These are phyloP conservation scores for Sphagnum fallax DNA, from an alignment of 228 moss, liverwort and hornwort genomes.

Conservation along the genomic window DNA sequence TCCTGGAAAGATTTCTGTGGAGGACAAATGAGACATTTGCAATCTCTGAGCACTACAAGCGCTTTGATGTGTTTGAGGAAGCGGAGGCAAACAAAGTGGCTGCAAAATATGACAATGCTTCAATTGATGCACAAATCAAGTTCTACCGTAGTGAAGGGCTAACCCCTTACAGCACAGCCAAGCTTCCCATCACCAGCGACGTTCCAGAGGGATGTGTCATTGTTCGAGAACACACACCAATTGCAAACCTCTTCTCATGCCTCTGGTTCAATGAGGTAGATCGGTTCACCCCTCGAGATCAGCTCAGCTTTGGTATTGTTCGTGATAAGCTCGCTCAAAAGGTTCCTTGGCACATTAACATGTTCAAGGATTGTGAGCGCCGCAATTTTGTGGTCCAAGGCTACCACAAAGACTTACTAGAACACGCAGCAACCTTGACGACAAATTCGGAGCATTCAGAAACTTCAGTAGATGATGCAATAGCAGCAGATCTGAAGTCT, in stretches of 20 bases:
- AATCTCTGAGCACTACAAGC: conserved; percentile 82
- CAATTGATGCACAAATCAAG: conserved; percentile 70
- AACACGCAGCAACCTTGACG: conserved; percentile 23
- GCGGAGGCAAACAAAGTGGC: conserved; percentile 96
- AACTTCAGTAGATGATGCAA: conserved; percentile 9
- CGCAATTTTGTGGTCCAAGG: conserved; percentile 95
- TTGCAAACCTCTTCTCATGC: conserved; percentile 85
- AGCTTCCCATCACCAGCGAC: conserved; percentile 89
- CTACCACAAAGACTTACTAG: conserved; percentile 46
- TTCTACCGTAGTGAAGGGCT: conserved; percentile 76
- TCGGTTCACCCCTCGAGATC: conserved; percentile 92
- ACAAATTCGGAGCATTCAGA: conserved; percentile 2
- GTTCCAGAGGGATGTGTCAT: conserved; percentile 98
- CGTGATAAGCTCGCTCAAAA: conserved; percentile 70
- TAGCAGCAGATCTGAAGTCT: conserved; percentile 15
- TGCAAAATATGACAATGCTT: conserved; percentile 73
- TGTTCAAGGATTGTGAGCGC: conserved; percentile 95
- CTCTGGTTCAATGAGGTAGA: conserved; percentile 99
- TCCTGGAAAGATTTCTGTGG: conserved; percentile 94
- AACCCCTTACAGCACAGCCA: conserved; percentile 48
- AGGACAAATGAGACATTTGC: conserved; percentile 77
- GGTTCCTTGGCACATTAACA: conserved; percentile 65
- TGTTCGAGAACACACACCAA: conserved; percentile 89
- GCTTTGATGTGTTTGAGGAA: conserved; percentile 87
- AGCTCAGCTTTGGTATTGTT: conserved; percentile 86